These are phyloP conservation scores for Holtermannia corniformis DNA, from an alignment of 768 basidiomycete genomes.

Conservation along the genomic window DNA sequence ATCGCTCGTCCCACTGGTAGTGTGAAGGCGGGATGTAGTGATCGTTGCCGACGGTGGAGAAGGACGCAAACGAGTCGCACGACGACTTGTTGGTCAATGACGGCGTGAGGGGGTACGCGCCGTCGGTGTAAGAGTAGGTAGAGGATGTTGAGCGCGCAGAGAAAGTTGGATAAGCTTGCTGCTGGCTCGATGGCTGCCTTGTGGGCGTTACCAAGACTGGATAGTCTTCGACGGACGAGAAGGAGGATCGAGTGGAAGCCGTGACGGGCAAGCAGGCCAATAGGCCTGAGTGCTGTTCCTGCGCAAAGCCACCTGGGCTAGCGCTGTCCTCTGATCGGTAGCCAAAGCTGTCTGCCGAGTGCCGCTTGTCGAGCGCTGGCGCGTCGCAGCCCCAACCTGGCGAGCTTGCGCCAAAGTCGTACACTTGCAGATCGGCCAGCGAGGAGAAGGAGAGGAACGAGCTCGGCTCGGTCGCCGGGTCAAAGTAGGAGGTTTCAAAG, in stretches of 20 bases:
- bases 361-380: not conserved
- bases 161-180: not conserved
- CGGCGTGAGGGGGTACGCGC: constrained; percentile 24
- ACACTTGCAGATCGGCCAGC: constrained; percentile 19
- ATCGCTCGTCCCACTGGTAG: not conserved
- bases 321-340: not conserved
- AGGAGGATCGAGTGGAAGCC: constrained; percentile 3
- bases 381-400: not conserved
- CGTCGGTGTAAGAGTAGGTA: constrained; percentile 13
- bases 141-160: constrained; percentile 2
- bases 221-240: constrained; percentile 7
- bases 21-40: constrained; percentile 6
- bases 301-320: not conserved
- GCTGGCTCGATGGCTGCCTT: constrained; percentile 4
- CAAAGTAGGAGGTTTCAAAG: constrained; percentile 26
- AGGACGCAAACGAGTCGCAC: constrained; percentile 13
- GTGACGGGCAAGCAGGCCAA: constrained; percentile 1
- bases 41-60: constrained; percentile 1
- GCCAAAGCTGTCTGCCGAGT: not conserved
- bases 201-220: constrained; percentile 2
- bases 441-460: constrained; percentile 32
- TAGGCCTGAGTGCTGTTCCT: not conserved
- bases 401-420: constrained; percentile 2
- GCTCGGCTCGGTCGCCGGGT: constrained; percentile 16
- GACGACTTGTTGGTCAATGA: constrained; percentile 17